Conservation (phyloP, 805 yeast species). For the Teunomyces gatunensis region DNA sequence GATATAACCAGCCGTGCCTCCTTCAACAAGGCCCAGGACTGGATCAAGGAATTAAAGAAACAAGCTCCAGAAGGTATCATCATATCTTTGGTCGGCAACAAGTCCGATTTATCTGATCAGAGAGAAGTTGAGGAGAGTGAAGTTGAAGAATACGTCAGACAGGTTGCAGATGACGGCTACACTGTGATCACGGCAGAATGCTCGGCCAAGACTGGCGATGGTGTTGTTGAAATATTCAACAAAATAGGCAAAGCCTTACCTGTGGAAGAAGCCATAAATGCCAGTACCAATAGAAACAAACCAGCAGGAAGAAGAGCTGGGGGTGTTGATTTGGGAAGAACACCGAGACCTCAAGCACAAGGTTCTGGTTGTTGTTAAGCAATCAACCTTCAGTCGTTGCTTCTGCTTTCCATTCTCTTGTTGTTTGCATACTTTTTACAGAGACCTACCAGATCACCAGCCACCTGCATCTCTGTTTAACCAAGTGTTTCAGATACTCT, state of each 20-base stretch:
- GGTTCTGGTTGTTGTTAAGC: constrained; percentile 25
- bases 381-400: neutral
- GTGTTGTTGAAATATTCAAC: constrained; percentile 40
- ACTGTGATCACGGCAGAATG: constrained; percentile 36
- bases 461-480: too few relatives aligned
- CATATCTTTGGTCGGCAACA: constrained; percentile 83
- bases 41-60: constrained; percentile 77
- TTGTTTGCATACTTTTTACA: too few relatives aligned
- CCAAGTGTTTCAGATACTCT: too few relatives aligned
- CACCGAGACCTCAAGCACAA: constrained; percentile 20
- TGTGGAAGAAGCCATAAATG: constrained; percentile 33
- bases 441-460: too few relatives aligned
- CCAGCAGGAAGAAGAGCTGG: constrained; percentile 26
- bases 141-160: constrained; percentile 48
- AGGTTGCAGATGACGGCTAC: constrained; percentile 46
- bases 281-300: constrained; percentile 22
- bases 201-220: constrained; percentile 45
- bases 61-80: constrained; percentile 76
- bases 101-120: constrained; percentile 52
- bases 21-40: constrained; percentile 64
- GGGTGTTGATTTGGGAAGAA: constrained; percentile 38
- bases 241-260: constrained; percentile 42
- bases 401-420: too few relatives aligned
- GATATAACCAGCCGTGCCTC: constrained; percentile 73
- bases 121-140: constrained; percentile 41